Base-by-base conservation (phyloP, 2,329 filamentous ascomycete species). In the Apiospora rasikravindrae region DNA sequence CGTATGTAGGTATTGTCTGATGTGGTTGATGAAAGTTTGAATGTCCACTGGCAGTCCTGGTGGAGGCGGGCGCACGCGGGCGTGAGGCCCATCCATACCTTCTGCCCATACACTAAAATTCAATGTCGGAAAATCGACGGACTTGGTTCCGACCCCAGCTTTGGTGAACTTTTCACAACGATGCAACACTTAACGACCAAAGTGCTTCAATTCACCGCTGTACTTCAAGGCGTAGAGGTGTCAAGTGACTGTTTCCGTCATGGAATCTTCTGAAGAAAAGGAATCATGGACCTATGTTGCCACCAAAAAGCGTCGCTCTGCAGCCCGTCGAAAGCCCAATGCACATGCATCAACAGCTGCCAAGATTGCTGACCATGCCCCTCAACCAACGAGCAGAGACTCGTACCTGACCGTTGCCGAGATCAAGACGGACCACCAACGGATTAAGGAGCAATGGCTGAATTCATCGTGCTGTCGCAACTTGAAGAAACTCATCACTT, bases 401-500 rank as follows among this genome's bases (percentile, higher is more conserved):
- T 68, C 66, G 14, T 47, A 67, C 42, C 70, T 80, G n/a, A 74
- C 78, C 7, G 71, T 74, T 14, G 73, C 74, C 11, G 75, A 79
- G 10, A 74, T 81, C 33, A 72, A 74, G 64, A 64, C 70, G n/a
- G 76, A 80, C 19, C 73, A 80, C 67, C 69, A 72, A 19, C 76
- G 73, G 24, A 71, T 78, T n/a, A 64, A 61, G 6, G 42, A 68
- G 13, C 76, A 78, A 47, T 81, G 78, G 78, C 72, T 69, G 33
- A 64, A 72, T 0, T 83, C 81, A 3, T 45, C 76, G 1, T 79
- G 79, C 29, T 82, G 80, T 74, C 68, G 71, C 0, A 73, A 74
- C 8, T 78, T 89, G 4, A 75, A 77, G 6, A 74, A 77, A 0
- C 74, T 85, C 4, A 69, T 88, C 4, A 70, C 75, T 0, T 71